phyloP scores from a whole-genome alignment of 306 rosid species.

The Carpinus fangiana region DNA sequence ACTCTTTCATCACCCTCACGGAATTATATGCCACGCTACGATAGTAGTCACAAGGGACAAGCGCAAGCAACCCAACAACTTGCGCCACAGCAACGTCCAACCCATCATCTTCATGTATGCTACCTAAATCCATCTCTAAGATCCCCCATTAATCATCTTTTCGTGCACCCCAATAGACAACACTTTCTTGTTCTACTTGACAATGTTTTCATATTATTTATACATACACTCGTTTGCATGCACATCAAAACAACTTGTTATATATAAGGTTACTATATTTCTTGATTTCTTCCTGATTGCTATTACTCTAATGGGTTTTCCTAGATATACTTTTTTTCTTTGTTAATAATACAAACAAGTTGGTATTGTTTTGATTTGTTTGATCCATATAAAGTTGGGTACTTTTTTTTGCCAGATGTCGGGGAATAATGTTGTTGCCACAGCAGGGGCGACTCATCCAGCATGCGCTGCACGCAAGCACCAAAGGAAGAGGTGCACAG shows the following conservation, averaged over 20 bases:
- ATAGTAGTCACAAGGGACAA: not conserved
- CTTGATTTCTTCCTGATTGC: slow-evolving; percentile 1
- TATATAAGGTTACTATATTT: slow-evolving; percentile 37
- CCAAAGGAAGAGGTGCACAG: slow-evolving; percentile 75
- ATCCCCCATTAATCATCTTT: slow-evolving; percentile 53
- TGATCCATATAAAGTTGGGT: too few species aligned
- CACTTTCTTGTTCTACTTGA: slow-evolving; percentile 16
- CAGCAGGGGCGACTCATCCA: slow-evolving; percentile 34
- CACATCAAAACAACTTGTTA: slow-evolving; percentile 26
- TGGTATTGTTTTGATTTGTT: not conserved
- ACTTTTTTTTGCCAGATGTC: slow-evolving; percentile 44
- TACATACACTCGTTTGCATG: slow-evolving; percentile 37
- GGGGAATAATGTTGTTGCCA: slow-evolving; percentile 21
- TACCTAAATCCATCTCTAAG: slow-evolving; percentile 54
- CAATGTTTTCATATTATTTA: slow-evolving; percentile 37
- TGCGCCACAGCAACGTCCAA: not conserved
- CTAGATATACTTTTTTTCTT: not conserved
- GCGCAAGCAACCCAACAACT: not conserved
- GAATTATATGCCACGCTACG: not conserved
- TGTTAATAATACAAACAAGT: not conserved
- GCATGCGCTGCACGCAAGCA: slow-evolving; percentile 96
- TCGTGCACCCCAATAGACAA: slow-evolving; percentile 40
- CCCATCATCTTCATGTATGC: slow-evolving; percentile 58
- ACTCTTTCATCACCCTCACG: slow-evolving; percentile 1
- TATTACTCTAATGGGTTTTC: not conserved